Conservation (phyloP, 2,329 filamentous ascomycete species). For the Microsporum ferrugineum region DNA sequence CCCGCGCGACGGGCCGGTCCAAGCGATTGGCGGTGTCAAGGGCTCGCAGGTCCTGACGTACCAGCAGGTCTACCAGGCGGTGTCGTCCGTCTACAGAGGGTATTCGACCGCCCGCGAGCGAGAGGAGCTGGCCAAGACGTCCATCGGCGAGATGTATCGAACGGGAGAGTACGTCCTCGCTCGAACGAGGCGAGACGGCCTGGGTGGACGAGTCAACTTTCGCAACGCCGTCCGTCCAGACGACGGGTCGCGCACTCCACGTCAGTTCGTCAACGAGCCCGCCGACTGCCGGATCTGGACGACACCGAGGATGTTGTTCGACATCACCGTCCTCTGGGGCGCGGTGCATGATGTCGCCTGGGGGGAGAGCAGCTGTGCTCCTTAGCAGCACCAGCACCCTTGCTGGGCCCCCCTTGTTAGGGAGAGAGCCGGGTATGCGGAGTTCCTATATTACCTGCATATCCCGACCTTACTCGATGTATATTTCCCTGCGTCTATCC, state of each 20-base stretch:
- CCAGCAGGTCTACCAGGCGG: conserved; percentile 16
- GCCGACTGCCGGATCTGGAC: conserved; percentile 53
- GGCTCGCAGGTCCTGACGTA: conserved; percentile 32
- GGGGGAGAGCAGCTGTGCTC: conserved; percentile 29
- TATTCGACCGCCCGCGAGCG: conserved; percentile 9
- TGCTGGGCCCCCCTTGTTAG: not conserved
- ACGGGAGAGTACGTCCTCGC: conserved; percentile 10
- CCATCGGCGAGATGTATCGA: conserved; percentile 13
- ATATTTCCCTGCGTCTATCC: not conserved
- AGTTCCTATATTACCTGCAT: too few relatives aligned
- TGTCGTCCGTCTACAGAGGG: not conserved
- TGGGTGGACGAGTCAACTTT: conserved; percentile 33
- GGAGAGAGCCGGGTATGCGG: too few relatives aligned
- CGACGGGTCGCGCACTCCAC: conserved; percentile 35
- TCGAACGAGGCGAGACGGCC: conserved; percentile 10
- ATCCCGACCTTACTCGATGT: too few relatives aligned
- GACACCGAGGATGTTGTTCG: conserved; percentile 42
- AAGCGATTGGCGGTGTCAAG: conserved; percentile 55
- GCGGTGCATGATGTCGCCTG: conserved; percentile 31
- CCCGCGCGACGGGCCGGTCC: conserved; percentile 44
- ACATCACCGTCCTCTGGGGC: conserved; percentile 45
- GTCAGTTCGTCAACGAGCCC: conserved; percentile 51
- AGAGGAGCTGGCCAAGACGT: conserved; percentile 8
- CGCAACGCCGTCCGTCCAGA: conserved; percentile 36
- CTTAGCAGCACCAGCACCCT: not conserved